phyloP scores from a whole-genome alignment of 2,329 filamentous ascomycete genomes.

The Phyllosticta ampelicida region DNA sequence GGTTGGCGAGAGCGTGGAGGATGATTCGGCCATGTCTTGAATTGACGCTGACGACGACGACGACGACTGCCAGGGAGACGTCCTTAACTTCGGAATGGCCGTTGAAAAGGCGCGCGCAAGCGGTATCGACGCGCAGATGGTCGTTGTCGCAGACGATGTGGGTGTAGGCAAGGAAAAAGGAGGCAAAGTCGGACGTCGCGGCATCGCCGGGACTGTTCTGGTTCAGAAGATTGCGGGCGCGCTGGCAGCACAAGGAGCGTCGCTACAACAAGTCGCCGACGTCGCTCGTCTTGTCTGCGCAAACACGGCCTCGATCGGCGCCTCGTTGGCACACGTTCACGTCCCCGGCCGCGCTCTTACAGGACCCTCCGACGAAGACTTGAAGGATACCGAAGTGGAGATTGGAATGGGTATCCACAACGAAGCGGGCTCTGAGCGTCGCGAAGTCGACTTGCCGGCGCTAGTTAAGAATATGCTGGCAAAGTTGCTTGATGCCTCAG shows the following conservation, averaged over 20 bases:
- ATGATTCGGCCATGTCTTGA: not conserved
- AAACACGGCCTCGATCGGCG: conserved; percentile 77
- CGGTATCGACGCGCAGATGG: conserved; percentile 72
- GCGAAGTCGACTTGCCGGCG: conserved; percentile 30
- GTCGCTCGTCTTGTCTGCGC: conserved; percentile 61
- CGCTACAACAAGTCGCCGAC: conserved; percentile 58
- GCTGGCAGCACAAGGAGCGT: conserved; percentile 58
- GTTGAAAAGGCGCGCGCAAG: conserved; percentile 82
- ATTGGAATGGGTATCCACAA: conserved; percentile 63
- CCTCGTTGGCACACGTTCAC: conserved; percentile 83
- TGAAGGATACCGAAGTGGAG: conserved; percentile 52
- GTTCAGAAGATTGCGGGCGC: conserved; percentile 88
- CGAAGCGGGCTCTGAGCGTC: conserved; percentile 31
- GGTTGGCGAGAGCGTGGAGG: no score
- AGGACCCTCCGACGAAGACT: conserved; percentile 45
- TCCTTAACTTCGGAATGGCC: conserved; percentile 87
- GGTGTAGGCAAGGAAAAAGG: conserved; percentile 71
- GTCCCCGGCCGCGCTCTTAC: conserved; percentile 62
- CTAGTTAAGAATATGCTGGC: conserved; percentile 50
- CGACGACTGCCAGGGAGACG: conserved; percentile 30
- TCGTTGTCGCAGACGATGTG: conserved; percentile 85
- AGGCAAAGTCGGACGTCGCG: conserved; percentile 85
- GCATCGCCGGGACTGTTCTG: conserved; percentile 82
- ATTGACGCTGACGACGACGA: not conserved
- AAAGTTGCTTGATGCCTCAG: conserved; percentile 46